Conservation (phyloP, 73 alveolate species). For the Breviolum minutum region DNA sequence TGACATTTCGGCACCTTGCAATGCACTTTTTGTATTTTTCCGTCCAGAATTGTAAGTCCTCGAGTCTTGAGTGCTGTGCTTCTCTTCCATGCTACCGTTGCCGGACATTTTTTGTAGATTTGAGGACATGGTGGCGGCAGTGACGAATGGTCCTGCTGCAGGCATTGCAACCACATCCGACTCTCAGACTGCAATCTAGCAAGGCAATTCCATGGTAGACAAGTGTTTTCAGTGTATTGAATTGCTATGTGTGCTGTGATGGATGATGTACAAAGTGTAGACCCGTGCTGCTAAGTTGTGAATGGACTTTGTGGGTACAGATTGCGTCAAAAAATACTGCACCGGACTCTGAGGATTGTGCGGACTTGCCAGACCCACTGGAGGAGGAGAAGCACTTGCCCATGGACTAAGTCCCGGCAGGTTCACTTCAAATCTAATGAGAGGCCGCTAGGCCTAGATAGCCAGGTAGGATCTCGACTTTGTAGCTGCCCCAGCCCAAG, state of each 20-base stretch:
- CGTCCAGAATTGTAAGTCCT: neutral
- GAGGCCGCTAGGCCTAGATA: neutral
- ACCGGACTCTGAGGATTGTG: neutral
- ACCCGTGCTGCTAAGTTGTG: too few relatives aligned
- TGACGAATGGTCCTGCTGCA: neutral
- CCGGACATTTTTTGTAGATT: neutral
- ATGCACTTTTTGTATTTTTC: neutral
- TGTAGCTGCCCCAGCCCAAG: neutral
- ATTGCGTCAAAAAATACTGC: too few relatives aligned
- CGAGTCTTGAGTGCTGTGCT: neutral
- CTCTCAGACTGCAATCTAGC: neutral
- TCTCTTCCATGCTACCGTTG: neutral
- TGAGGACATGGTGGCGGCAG: neutral
- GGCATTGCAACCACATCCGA: neutral
- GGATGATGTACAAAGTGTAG: too few relatives aligned
- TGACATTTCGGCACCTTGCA: conserved; percentile 50
- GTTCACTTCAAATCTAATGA: neutral
- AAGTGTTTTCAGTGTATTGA: too few relatives aligned
- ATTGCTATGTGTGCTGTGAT: too few relatives aligned
- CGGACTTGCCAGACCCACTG: neutral
- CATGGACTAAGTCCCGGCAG: neutral
- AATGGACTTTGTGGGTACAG: too few relatives aligned
- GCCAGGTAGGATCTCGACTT: conserved; percentile 11
- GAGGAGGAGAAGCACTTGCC: neutral
- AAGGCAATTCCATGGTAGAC: too few relatives aligned